Base-by-base conservation (phyloP, 2,329 filamentous ascomycete genomes). In the Neophaeococcomyces aloes region DNA sequence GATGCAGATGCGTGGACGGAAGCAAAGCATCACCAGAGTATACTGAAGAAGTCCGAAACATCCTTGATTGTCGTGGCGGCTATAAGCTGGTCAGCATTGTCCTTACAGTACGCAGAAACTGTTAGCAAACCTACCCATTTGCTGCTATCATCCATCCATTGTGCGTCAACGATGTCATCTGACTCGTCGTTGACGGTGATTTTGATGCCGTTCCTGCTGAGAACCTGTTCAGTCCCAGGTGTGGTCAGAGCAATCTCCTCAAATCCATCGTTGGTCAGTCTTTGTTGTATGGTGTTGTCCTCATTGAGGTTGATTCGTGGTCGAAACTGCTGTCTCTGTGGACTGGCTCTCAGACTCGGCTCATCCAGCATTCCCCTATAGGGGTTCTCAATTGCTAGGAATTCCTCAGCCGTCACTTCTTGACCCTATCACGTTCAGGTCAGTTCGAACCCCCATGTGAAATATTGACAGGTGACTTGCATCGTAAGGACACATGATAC, bases 41-140 rank as follows among this genome's bases (percentile, higher is more conserved):
- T 17, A 42, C 18, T 7, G 39, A 42, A n/a, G 39, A 42, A 3
- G 39, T 34, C 8, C 39, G 39, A 17, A 42, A 42, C 39, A 42
- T 42, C 29, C 31, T 35, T 29, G 39, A 42, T 14, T 42, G 30
- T 15, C 39, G 30, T 23, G 39, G 39, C 7, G 39, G 30, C 39
- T 42, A 23, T 11, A 2, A 17, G 5, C 10, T 8, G 23, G 29
- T 33, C 29, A 41, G 38, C 15, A 13, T 10, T 23, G 3, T 2
- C 38, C 7, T 21, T 17, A 8, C n/a, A 23, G 18, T 13, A 6
- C 6, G n/a, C 21, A 27, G 23, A 19, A 23, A 27, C 17, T 13
- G 35, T n/a, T n/a, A n/a, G n/a, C n/a, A n/a, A 14, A 42, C 39
- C 29, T 27, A 42, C 39, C 15, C 21, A 42, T 42, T 27, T 29